Base-by-base conservation (phyloP, 208 protist species). In the Sergeia podlipaevii region DNA sequence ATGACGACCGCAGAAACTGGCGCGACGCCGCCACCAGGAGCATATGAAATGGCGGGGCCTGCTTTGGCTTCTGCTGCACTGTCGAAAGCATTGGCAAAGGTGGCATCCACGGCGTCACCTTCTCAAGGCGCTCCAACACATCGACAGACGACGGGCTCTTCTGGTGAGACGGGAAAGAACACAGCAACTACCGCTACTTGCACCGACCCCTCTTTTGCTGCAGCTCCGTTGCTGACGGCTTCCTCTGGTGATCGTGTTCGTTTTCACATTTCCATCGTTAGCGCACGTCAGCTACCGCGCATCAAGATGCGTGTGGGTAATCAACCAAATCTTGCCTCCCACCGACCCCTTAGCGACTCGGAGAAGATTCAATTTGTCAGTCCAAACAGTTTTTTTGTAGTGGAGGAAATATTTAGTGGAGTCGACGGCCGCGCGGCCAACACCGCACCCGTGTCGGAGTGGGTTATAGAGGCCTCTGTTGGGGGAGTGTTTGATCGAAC, bases 401-500 rank as follows among this genome's bases (percentile, higher is more conserved):
- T 93, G 20, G 85, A 93, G 42, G 85, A 93, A 33, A 52, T 93
- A 8, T 85, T 70, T 39, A 80, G 67, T 62, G 70, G 66, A 4
- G 41, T 49, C 21, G 57, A 60, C 30, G 55, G 53, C 23, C 46
- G 50, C 3, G 43, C 46, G 36, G 32, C 53, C 2, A 58, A 63
- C 44, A 58, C 39, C 8, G 69, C 69, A 30, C 60, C 61, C 1
- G 68, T 82, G 21, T 43, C 66, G 20, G 77, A 73, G 52, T 94
- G 87, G 84, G 74, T 65, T 24, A 79, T 91, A 18, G 79, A 85
- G 15, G 59, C 70, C 46, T 61, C 71, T 1, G 65, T 60, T 30
- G 52, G 73, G 37, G 87, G 87, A 11, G 73, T 66, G 54, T 89
- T 73, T 58, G 86, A 94, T 63, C 77, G 82, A 45, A 89, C 80